Base-by-base conservation (phyloP, 148 eudicot species). In the Vaccinium vitisidaea region DNA sequence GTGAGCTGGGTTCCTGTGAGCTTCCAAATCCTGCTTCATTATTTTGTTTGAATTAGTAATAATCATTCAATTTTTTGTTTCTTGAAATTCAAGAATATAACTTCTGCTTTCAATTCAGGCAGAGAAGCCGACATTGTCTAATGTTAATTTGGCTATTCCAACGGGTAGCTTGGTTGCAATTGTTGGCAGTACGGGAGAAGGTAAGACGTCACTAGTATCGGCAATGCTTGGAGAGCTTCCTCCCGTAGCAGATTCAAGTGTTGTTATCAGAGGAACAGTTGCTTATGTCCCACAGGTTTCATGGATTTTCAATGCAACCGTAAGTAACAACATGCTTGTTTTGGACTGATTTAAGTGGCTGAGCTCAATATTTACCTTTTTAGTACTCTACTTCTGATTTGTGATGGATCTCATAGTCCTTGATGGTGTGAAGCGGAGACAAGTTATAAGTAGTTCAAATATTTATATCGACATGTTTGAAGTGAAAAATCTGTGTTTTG, bases 201-300 rank as follows among this genome's bases (percentile, higher is more conserved):
- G 99, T 80, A 96, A 96, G 86, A 96, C 99, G 83, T 96, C 99
- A 49, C 91, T 96, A 78, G 88, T 96, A 74, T 94, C 99, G 55
- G 98, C 98, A 87, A 96, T 96, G 99, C 99, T 96, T 53, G 98
- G 98, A 81, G 99, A 96, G 89, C 90, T 94, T 85, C 98, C 99
- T 81, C 80, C 95, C 56, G 77, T 87, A 56, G 89, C 93, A 30
- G 93, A 92, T 87, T 83, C 94, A 63, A 85, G 80, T 83, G 95
- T 94, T 58, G 87, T 90, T 82, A 84, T 96, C 21, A 92, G 98
- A 93, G 99, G 99, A 88, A 83, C 88, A 70, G 99, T 88, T 83
- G 95, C 99, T 30, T 96, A 92, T 89, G 98, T 96, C 59, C 93
- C 99, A 27, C 99, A 96, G 92, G 95, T 96, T 84, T 96, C 99